Percentiles rank a stretch among this genome's conserved stretches.
phyloP scores from a whole-genome alignment of 2,329 filamentous ascomycete species.

The Penicillium sp. region DNA sequence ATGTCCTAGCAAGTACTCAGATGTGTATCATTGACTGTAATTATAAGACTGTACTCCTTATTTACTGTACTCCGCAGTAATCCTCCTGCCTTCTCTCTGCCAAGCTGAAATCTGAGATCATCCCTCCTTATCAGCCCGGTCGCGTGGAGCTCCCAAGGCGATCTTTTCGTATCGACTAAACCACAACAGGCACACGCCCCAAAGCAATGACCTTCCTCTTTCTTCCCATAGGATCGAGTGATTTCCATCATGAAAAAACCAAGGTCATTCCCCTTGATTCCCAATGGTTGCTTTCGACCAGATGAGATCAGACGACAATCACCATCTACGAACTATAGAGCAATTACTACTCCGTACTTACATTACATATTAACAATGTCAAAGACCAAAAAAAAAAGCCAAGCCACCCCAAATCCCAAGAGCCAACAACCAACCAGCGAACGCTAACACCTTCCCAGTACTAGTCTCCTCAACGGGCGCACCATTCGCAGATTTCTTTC shows the following conservation, averaged over 20 bases:
- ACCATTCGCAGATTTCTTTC: not conserved
- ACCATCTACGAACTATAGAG: not conserved
- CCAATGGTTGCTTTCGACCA: no score
- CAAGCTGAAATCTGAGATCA: slow-evolving; percentile 8
- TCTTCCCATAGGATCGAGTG: not conserved
- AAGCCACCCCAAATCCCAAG: no score
- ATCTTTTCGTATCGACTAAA: slow-evolving; percentile 22
- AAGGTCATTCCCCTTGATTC: no score
- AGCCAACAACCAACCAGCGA: not conserved
- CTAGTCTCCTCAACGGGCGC: slow-evolving; percentile 11
- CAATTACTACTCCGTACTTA: no score
- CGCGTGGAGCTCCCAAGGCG: slow-evolving; percentile 9
- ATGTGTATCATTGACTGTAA: not conserved
- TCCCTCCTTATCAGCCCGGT: slow-evolving; percentile 10
- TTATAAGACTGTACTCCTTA: not conserved
- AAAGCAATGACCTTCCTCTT: slow-evolving; percentile 7
- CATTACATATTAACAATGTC: no score
- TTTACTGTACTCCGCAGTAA: not conserved
- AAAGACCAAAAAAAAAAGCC: no score
- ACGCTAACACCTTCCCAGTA: not conserved
- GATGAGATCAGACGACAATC: not conserved
- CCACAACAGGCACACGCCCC: slow-evolving; percentile 3
- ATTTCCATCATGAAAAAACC: no score
- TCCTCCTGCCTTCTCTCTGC: not conserved
- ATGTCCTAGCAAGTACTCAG: not conserved